Percentiles rank a stretch among this genome's conserved stretches.
These are phyloP conservation scores for Chrysochromulina tobinii DNA, from an alignment of 78 protist species.

Conservation along the genomic window DNA sequence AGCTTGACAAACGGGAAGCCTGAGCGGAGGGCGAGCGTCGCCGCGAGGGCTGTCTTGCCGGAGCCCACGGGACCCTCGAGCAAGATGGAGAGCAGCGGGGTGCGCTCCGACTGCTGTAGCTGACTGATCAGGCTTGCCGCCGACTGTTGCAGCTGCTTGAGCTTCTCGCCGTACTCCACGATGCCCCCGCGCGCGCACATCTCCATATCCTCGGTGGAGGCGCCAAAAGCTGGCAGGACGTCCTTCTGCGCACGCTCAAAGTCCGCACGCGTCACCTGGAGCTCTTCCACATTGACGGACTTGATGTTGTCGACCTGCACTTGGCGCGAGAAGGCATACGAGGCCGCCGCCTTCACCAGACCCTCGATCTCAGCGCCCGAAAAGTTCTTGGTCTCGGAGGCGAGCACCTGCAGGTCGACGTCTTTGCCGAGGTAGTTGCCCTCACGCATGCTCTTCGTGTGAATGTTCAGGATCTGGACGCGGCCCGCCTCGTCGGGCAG, in stretches of 20 bases:
- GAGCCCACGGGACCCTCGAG: slow-evolving; percentile 65
- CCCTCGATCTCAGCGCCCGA: slow-evolving; percentile 94
- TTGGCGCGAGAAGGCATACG: slow-evolving; percentile 41
- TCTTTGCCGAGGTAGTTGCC: slow-evolving; percentile 59
- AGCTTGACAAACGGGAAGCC: slow-evolving; percentile 90
- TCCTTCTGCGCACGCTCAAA: slow-evolving; percentile 79
- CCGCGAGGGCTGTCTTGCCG: slow-evolving; percentile 97
- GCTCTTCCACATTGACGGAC: not conserved
- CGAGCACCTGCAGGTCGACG: slow-evolving; percentile 82
- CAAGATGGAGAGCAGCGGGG: slow-evolving; percentile 81
- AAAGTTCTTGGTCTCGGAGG: slow-evolving; percentile 91
- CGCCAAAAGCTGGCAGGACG: not conserved
- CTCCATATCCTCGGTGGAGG: not conserved
- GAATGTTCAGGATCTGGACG: slow-evolving; percentile 90
- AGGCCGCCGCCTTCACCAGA: slow-evolving; percentile 86
- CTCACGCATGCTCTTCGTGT: slow-evolving; percentile 72
- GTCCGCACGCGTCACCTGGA: slow-evolving; percentile 64
- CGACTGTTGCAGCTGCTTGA: slow-evolving; percentile 31
- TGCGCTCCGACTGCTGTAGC: slow-evolving; percentile 61
- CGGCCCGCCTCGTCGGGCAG: slow-evolving; percentile 98
- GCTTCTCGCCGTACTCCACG: slow-evolving; percentile 37
- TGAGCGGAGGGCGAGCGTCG: slow-evolving; percentile 74
- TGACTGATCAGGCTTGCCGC: slow-evolving; percentile 66
- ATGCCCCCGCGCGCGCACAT: not conserved
- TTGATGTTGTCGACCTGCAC: not conserved